phyloP scores from a whole-genome alignment of 371 early-diverging fungal genomes.

The Rhizopus microsporus region DNA sequence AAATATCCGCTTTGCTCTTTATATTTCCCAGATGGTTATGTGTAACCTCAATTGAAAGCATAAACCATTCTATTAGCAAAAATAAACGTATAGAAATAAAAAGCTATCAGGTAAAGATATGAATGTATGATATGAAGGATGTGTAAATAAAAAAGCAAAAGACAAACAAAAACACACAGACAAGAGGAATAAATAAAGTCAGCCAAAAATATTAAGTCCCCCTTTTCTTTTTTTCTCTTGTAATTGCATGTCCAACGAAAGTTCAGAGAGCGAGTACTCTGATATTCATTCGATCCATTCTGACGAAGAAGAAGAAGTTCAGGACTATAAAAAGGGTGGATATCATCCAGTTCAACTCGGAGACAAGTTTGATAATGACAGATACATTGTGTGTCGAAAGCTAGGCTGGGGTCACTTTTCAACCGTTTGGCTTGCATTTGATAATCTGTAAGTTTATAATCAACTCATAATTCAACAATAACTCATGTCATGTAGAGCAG shows the following conservation, averaged over 20 bases:
- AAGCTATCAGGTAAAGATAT: no score
- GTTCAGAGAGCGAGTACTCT: constrained; percentile 30
- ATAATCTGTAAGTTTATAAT: constrained; percentile 58
- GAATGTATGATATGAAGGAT: no score
- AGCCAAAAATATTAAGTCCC: constrained; percentile 1
- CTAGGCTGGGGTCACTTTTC: constrained; percentile 99
- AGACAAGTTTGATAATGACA: constrained; percentile 77
- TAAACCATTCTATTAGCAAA: no score
- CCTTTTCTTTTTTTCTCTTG: neutral
- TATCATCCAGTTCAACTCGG: constrained; percentile 92
- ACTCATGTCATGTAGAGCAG: constrained; percentile 32
- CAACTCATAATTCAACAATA: neutral
- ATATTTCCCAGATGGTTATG: no score
- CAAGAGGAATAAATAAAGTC: neutral
- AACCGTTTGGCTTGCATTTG: constrained; percentile 94
- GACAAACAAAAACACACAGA: neutral
- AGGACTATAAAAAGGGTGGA: constrained; percentile 91
- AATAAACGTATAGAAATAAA: no score
- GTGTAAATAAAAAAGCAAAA: neutral
- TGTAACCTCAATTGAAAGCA: no score
- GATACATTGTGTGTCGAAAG: constrained; percentile 87
- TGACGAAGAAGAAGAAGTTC: constrained; percentile 87
- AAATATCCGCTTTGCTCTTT: neutral
- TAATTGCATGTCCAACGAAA: constrained; percentile 15
- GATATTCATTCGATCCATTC: constrained; percentile 24